Base-by-base conservation (phyloP, 176 grass and related monocot species). In the Luzula sylvatica region DNA sequence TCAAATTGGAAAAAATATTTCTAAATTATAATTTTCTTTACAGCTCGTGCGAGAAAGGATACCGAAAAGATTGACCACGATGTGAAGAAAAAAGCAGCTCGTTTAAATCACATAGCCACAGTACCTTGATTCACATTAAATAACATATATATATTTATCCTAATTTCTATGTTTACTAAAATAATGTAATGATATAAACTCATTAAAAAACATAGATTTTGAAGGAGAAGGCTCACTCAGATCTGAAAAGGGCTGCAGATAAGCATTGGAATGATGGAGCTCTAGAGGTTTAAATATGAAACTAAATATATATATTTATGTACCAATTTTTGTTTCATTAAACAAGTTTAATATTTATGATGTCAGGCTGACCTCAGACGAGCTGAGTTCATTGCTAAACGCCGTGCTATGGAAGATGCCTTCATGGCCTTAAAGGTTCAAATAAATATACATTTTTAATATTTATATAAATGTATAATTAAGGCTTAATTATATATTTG, bases 261-360 rank as follows among this genome's bases (percentile, higher is more conserved):
- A 52, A 89, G 57, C 90, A 96, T 79, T 96, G 90, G 90, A 96
- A 71, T 65, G 80, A 96, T 61, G 90, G 84, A 25, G 90, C 84
- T 71, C 82, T 96, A 64, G 90, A 96, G 74, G 84, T 96, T 38
- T 30, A 30, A 17, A 15, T 55, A 69, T 11, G 42, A 53, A 24
- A 35, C 25, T 50, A 9, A 9, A 7, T 35, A 35, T 35, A 35
- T 35, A 7, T 35, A 15, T 15, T 64, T 64, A 26, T 49, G 3
- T 64, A 49, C 15, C 15, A 32, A 47, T 35, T 29, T 7, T 49
- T 61, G 4, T 44, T 46, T 58, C 3, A 52, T 15, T 57, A 23
- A 20, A 9, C 50, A 21, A 32, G 39, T 50, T 29, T 73, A 28
- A 27, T 64, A 54, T 50, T n/a, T 59, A 56, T 77, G 26, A 22